phyloP scores from a whole-genome alignment of 257 asterid genomes.

The Solanum bukasovii region DNA sequence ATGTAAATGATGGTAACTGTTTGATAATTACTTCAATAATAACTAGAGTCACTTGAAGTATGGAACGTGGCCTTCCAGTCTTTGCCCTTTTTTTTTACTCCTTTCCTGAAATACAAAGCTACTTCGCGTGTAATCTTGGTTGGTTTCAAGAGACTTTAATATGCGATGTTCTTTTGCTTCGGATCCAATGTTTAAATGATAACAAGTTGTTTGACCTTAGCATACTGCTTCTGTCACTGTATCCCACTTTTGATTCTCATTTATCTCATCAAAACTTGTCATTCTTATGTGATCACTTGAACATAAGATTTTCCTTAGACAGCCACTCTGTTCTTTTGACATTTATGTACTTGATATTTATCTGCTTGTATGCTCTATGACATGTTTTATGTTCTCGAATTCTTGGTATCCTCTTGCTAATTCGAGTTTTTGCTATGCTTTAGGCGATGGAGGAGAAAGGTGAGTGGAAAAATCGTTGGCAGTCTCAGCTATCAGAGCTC shows the following conservation, averaged over 20 bases:
- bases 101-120: background rate
- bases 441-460: constrained; percentile 48
- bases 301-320: background rate
- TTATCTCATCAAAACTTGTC: background rate
- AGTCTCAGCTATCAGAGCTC: constrained; percentile 62
- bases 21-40: background rate
- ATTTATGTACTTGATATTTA: background rate
- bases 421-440: background rate
- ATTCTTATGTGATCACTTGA: background rate
- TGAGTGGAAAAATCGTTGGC: constrained; percentile 74
- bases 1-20: background rate
- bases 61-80: background rate
- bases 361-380: background rate
- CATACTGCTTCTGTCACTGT: background rate
- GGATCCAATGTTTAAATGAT: background rate
- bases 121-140: background rate
- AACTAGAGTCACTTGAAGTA: background rate
- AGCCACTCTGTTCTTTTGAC: background rate
- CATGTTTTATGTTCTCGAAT: background rate
- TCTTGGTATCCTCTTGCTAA: background rate
- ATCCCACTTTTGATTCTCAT: background rate
- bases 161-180: background rate
- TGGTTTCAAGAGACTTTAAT: background rate
- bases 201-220: background rate
- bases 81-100: background rate